Conservation (phyloP, 2,329 filamentous ascomycete genomes). For the Fusarium goolgardi region DNA sequence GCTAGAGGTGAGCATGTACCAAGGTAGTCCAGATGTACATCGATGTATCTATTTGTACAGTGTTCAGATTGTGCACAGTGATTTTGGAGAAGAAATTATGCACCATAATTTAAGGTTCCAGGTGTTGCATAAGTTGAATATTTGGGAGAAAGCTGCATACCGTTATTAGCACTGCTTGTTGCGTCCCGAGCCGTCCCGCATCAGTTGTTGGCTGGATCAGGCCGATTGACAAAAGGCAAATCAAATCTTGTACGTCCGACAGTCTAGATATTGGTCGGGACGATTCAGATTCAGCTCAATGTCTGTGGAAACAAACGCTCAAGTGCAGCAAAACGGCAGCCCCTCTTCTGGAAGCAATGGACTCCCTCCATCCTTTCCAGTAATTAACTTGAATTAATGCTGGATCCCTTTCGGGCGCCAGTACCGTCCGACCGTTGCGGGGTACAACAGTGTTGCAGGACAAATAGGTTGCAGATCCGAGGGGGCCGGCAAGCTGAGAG, state of each 20-base stretch:
- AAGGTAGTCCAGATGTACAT: conserved; percentile 25
- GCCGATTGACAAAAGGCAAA: neutral
- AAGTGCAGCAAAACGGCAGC: conserved; percentile 17
- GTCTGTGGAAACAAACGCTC: conserved; percentile 6
- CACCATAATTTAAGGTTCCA: conserved; percentile 12
- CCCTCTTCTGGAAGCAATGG: conserved; percentile 24
- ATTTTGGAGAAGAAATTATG: conserved; percentile 15
- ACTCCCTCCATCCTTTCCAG: conserved; percentile 27
- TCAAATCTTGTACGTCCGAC: neutral
- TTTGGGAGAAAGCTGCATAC: conserved; percentile 1
- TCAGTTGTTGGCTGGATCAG: conserved; percentile 7
- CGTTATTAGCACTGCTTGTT: conserved; percentile 3
- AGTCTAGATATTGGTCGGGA: neutral
- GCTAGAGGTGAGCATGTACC: neutral
- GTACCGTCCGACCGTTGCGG: conserved; percentile 47
- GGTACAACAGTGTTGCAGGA: conserved; percentile 40
- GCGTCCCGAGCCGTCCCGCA: conserved; percentile 11
- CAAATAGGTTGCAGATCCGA: conserved; percentile 48
- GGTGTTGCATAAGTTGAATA: neutral
- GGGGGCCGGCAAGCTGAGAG: conserved; percentile 37
- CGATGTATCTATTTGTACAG: neutral
- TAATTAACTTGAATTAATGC: conserved; percentile 18
- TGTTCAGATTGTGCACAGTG: neutral
- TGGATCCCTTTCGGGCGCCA: conserved; percentile 43
- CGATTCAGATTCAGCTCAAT: conserved; percentile 11